Base-by-base conservation (phyloP, 371 early-diverging fungal genomes). In the Dichotomocladium elegans region DNA sequence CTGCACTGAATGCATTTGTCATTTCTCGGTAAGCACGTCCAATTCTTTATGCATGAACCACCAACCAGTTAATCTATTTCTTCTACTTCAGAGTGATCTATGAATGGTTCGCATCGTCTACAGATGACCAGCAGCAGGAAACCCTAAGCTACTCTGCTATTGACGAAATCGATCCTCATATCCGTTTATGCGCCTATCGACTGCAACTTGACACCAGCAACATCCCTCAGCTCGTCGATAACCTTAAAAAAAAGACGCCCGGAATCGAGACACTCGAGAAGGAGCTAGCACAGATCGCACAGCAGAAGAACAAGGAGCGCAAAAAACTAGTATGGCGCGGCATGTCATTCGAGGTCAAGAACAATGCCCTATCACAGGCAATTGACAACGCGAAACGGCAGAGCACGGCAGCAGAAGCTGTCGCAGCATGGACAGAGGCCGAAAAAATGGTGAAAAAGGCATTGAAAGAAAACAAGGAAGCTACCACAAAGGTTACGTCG, bases 101-200 rank as follows among this genome's bases (percentile, higher is more conserved):
- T 57, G 85, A 85, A 44, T 72, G 72, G 34, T 75, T 92, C 27
- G 80, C 86, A 3, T 48, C 61, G 43, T 63, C 70, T 12, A 70
- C 55, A 35, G 48, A 51, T 42, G 66, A 70, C 21, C 62, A 81
- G n/a, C 81, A 82, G 47, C 77, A 82, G 41, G 81, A 84, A 57
- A 78, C 85, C 2, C 68, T 90, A 3, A 83, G 82, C 52, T 86
- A 85, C 47, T 65, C 84, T 12, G 81, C 86, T 0, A 81, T 91
- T 37, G 91, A 91, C 58, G 81, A 74, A 7, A 83, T 91, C 49
- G 92, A 90, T 43, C 91, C 91, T 53, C 87, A 81, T 61, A 85
- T 93, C 58, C 83, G 89, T 31, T 91, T 82, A 67, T 91, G 90
- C 60, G 88, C 84, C 10, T 91, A 89, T 62, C 80, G 82, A 28